Evolutionary conservation across 495 filamentous ascomycete species (phyloP).

Genomic region (Glutinoglossum americanum): DNA sequence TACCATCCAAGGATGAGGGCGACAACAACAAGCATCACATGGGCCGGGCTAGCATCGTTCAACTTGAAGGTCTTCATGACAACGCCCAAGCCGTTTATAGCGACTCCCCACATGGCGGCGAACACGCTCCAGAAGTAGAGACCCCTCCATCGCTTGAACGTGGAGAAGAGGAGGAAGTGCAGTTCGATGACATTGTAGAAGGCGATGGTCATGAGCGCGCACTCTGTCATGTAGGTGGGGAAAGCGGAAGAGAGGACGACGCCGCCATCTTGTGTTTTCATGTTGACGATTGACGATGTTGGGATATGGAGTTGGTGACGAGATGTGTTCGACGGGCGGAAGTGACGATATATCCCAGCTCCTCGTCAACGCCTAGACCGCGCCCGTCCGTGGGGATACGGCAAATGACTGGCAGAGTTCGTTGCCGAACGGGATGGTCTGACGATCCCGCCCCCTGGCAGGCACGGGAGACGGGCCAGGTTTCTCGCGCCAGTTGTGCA

Average conservation of each 20-base stretch:
- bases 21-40: slow-evolving; percentile 15
- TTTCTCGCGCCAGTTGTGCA: too few species aligned
- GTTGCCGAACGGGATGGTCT: too few species aligned
- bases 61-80: slow-evolving; percentile 21
- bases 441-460: too few species aligned
- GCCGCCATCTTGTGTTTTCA: too few species aligned
- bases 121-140: slow-evolving; percentile 38
- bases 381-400: too few species aligned
- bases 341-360: too few species aligned
- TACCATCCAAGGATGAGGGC: slow-evolving; percentile 11
- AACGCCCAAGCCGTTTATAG: slow-evolving; percentile 18
- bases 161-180: slow-evolving; percentile 18
- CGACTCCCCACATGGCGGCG: slow-evolving; percentile 24
- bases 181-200: slow-evolving; percentile 25
- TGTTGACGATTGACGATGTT: too few species aligned
- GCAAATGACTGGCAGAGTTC: too few species aligned
- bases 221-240: background rate
- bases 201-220: slow-evolving; percentile 17
- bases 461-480: too few species aligned
- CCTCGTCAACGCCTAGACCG: too few species aligned
- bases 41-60: slow-evolving; percentile 10
- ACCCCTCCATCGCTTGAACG: slow-evolving; percentile 29
- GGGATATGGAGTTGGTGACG: too few species aligned
- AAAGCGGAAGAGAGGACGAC: background rate
- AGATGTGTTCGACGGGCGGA: too few species aligned